Evolutionary conservation across 179 eudicot genomes (phyloP), one percentile per base, ranked within the genome.

Genomic region (Carnegiea gigantea): DNA sequence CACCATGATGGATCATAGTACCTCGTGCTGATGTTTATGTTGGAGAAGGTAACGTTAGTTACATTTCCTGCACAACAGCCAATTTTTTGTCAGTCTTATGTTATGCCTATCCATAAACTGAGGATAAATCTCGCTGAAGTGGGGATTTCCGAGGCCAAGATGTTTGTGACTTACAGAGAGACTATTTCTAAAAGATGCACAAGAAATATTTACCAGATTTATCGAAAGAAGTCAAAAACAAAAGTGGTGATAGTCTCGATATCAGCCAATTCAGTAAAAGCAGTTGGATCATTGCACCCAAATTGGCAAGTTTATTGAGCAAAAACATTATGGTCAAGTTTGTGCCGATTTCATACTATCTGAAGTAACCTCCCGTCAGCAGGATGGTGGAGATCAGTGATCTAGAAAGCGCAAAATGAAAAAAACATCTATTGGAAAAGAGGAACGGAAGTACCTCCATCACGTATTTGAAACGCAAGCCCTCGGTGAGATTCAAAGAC

Each of bases 1-100:
- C 99, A 96, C 99, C 99, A 96, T 70, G 95, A 94, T 18, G 91
- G 93, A 85, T 95, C 91, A 9, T 95, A 95, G 85, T 92, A 95
- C 78, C 97, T 94, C 30, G 98, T 95, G 80, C 86, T 91, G 88
- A 95, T 92, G 77, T 94, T 92, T 57, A 95, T 94, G 92, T 94
- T 95, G 60, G 99, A 94, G 85, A 95, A 95, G 33, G 93, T 95
- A 60, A 94, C 77, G 80, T 92, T 97, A 80, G 90, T 89, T 7
- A 85, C 98, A 70, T 94, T 94, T 82, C 99, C 99, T 95, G 90
- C 82, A 87, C 7, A 77, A 78, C 54, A 23, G 53, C 21, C 57
- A n/a, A 53, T 9, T 17, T 10, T 24, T 23, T 60, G 3, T 59
- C 14, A 73, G 17, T n/a, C n/a, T 0, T 1, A 0, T 62, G 57